Percentiles rank a stretch among this genome's conserved stretches.
These are phyloP conservation scores for Prunus yedoensis DNA, from an alignment of 331 rosid genomes.

Conservation along the genomic window DNA sequence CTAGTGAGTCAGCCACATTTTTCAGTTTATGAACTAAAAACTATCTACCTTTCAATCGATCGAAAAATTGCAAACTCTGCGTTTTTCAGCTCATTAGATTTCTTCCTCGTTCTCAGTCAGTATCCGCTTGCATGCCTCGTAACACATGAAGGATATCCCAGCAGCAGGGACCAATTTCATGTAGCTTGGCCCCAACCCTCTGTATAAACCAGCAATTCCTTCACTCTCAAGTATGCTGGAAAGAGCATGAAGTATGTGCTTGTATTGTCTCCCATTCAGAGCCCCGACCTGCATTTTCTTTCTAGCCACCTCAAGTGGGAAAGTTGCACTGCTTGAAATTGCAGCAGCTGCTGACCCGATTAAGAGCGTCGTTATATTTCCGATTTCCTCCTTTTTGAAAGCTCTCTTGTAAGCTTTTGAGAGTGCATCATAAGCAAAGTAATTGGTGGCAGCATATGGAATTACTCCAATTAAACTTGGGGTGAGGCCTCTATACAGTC, in stretches of 20 bases:
- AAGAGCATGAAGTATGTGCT: conserved; percentile 65
- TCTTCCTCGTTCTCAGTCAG: conserved; percentile 44
- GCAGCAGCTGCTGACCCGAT: conserved; percentile 79
- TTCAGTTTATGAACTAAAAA: conserved; percentile 3
- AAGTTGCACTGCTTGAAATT: conserved; percentile 68
- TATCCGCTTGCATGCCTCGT: conserved; percentile 77
- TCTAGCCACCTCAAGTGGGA: conserved; percentile 80
- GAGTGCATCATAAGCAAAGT: conserved; percentile 67
- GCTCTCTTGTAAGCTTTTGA: conserved; percentile 63
- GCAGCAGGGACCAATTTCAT: conserved; percentile 78
- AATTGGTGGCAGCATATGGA: conserved; percentile 74
- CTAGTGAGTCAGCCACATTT: background rate
- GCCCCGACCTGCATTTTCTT: conserved; percentile 82
- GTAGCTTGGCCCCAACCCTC: conserved; percentile 78
- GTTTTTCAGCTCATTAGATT: background rate
- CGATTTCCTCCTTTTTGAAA: conserved; percentile 54
- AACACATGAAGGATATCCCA: conserved; percentile 83
- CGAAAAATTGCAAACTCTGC: background rate
- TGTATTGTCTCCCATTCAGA: conserved; percentile 62
- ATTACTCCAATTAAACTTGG: conserved; percentile 77
- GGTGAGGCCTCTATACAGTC: conserved; percentile 67
- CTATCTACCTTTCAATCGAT: background rate
- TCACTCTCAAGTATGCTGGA: conserved; percentile 52
- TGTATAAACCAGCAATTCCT: conserved; percentile 56
- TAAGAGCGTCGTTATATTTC: conserved; percentile 60